phyloP scores from a whole-genome alignment of 345 rosid species.

The Linum tenue region DNA sequence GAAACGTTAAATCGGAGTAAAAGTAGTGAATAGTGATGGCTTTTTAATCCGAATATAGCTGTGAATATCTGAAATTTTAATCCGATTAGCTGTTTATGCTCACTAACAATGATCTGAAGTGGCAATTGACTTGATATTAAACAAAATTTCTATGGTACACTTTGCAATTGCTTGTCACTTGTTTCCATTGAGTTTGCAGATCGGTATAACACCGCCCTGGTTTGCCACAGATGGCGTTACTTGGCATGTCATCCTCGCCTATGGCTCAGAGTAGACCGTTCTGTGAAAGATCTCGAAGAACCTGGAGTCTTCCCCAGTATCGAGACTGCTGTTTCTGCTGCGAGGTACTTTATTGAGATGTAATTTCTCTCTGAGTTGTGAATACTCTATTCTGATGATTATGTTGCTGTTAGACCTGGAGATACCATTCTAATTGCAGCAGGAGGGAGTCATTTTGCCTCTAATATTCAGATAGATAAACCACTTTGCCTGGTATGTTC shows the following conservation, averaged over 20 bases:
- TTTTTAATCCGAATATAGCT: neutral
- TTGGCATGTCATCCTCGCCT: slow-evolving; percentile 93
- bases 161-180: slow-evolving; percentile 28
- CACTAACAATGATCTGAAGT: neutral
- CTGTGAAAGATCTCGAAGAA: slow-evolving; percentile 41
- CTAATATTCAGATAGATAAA: slow-evolving; percentile 75
- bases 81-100: neutral
- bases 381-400: slow-evolving; percentile 12
- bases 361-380: slow-evolving; percentile 5
- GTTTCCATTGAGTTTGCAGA: slow-evolving; percentile 76
- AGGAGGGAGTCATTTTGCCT: slow-evolving; percentile 68
- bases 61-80: neutral
- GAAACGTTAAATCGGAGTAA: neutral
- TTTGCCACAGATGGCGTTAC: slow-evolving; percentile 96
- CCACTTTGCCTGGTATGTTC: slow-evolving; percentile 91
- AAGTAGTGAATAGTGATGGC: neutral
- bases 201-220: slow-evolving; percentile 99
- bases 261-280: slow-evolving; percentile 91
- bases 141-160: neutral
- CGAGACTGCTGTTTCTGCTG: slow-evolving; percentile 78
- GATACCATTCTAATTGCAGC: slow-evolving; percentile 87
- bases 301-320: slow-evolving; percentile 69
- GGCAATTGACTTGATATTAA: neutral
- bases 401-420: slow-evolving; percentile 58
- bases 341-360: slow-evolving; percentile 47